Conservation (phyloP, 2,329 filamentous ascomycete genomes). For the Whalleya microplaca region DNA sequence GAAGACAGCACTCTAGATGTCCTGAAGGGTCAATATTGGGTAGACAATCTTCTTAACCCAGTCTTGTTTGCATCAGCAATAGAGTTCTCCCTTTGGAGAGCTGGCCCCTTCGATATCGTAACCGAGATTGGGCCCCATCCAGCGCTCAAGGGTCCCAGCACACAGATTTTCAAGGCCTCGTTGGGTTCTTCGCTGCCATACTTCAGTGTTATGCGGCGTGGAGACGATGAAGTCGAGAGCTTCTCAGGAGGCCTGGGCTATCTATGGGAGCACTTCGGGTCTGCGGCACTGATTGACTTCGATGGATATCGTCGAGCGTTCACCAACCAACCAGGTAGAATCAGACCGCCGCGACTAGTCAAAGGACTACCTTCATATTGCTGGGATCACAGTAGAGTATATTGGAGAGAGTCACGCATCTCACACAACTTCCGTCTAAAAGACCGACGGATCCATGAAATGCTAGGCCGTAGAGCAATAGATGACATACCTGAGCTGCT, state of each 20-base stretch:
- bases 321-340: too few relatives aligned
- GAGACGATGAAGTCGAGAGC: background rate
- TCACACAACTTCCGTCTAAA: background rate
- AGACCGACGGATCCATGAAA: background rate
- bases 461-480: background rate
- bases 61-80: constrained; percentile 1
- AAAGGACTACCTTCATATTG: constrained; percentile 12
- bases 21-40: background rate
- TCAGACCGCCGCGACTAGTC: too few relatives aligned
- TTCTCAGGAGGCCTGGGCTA: too few relatives aligned
- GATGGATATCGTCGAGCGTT: too few relatives aligned
- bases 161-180: background rate
- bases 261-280: too few relatives aligned
- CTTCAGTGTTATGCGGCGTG: background rate
- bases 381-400: constrained; percentile 10
- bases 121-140: constrained; percentile 6
- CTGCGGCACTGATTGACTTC: too few relatives aligned
- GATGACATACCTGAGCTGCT: background rate
- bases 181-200: background rate
- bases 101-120: constrained; percentile 1
- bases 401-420: constrained; percentile 10
- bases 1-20: too few relatives aligned
- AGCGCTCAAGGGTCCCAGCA: constrained; percentile 1
- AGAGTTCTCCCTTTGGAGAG: background rate
- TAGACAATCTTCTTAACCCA: constrained; percentile 1